Evolutionary conservation across 2,329 filamentous ascomycete species (phyloP).

Genomic region (Nannizzia gypsea): DNA sequence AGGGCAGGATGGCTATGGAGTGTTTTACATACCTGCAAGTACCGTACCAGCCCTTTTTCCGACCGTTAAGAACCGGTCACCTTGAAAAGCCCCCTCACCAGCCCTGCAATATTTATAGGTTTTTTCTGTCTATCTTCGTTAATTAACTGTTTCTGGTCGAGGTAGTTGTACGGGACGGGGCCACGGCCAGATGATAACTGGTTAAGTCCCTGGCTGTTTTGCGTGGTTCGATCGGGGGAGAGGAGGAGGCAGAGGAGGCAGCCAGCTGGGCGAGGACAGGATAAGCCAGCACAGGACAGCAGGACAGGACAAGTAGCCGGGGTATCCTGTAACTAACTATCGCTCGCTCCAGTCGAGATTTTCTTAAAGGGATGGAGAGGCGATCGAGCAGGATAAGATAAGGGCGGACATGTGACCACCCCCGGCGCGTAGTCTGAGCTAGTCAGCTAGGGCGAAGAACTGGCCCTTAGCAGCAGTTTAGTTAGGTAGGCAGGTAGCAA

Average conservation of each 20-base stretch:
- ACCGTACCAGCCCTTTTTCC: not conserved
- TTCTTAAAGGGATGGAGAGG: not conserved
- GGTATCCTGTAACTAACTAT: not conserved
- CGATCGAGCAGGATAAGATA: constrained; percentile 1
- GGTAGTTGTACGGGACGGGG: not conserved
- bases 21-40: not conserved
- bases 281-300: not conserved
- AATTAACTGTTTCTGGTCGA: not conserved
- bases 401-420: not conserved
- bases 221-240: too few relatives aligned
- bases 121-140: not conserved
- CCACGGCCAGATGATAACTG: not conserved
- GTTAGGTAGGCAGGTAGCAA: not conserved
- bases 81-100: not conserved
- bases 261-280: too few relatives aligned
- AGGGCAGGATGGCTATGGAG: not conserved
- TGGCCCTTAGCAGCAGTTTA: too few relatives aligned
- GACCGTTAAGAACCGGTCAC: not conserved
- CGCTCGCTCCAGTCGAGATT: not conserved
- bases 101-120: not conserved
- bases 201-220: too few relatives aligned
- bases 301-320: not conserved
- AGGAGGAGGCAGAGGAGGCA: too few relatives aligned
- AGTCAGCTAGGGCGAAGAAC: too few relatives aligned
- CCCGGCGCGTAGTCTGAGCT: not conserved